Percentiles rank a stretch among this genome's conserved stretches.
These are phyloP conservation scores for Bacterosira constricta DNA, from an alignment of 108 stramenopile species.

Conservation along the genomic window DNA sequence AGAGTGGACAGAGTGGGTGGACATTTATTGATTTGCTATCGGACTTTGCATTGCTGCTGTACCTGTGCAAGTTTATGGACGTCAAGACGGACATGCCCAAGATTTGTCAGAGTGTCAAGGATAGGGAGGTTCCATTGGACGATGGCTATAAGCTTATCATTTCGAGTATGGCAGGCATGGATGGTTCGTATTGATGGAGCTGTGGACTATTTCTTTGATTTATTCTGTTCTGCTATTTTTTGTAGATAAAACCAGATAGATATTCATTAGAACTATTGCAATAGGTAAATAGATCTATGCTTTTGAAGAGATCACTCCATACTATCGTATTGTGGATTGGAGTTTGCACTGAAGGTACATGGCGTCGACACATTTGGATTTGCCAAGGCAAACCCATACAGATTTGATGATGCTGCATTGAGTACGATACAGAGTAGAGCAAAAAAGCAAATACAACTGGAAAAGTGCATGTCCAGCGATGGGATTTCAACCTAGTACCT, in stretches of 20 bases:
- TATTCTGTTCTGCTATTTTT: background rate
- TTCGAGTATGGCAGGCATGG: conserved; percentile 85
- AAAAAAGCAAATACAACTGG: no score
- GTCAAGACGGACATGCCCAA: conserved; percentile 76
- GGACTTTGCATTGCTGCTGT: conserved; percentile 93
- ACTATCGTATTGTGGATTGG: no score
- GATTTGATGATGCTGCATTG: no score
- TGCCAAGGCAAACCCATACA: no score
- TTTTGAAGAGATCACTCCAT: no score
- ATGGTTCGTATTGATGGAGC: conserved; percentile 46
- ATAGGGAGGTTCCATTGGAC: conserved; percentile 81
- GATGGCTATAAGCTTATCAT: conserved; percentile 95
- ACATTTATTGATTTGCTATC: conserved; percentile 89
- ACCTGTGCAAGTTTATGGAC: conserved; percentile 85
- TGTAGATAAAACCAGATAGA: background rate
- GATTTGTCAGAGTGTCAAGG: conserved; percentile 80
- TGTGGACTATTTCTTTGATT: background rate
- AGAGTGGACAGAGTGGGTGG: conserved; percentile 89
- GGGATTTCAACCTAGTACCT: no score
- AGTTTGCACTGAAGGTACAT: no score
- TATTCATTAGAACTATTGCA: background rate
- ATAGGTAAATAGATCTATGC: background rate
- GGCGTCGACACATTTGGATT: no score
- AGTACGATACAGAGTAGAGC: no score
- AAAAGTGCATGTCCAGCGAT: no score